These are phyloP conservation scores for Scedosporium minutisporum DNA, from an alignment of 2,329 filamentous ascomycete genomes.

Conservation along the genomic window DNA sequence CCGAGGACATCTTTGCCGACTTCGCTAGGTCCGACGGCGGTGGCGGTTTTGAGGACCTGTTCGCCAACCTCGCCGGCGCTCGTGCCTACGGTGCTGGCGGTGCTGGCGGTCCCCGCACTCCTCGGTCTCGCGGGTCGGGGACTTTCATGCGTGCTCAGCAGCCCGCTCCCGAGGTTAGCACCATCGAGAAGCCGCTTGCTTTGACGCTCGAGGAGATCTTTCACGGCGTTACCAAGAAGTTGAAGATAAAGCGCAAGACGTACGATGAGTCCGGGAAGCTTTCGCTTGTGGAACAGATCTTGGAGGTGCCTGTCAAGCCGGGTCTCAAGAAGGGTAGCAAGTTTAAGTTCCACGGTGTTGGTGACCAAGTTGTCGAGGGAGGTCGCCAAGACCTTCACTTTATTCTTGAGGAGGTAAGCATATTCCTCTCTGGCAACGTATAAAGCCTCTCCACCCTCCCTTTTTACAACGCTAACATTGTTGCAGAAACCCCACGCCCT, in stretches of 20 bases:
- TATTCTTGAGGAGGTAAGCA: slow-evolving; percentile 79
- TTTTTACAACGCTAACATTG: slow-evolving; percentile 26
- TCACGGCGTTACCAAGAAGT: slow-evolving; percentile 83
- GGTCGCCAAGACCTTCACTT: slow-evolving; percentile 94
- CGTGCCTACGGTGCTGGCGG: slow-evolving; percentile 11
- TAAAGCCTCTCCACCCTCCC: not conserved
- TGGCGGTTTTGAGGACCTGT: slow-evolving; percentile 24
- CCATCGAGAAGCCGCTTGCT: slow-evolving; percentile 74
- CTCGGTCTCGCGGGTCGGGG: slow-evolving; percentile 16
- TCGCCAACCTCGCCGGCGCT: slow-evolving; percentile 28
- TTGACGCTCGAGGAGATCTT: slow-evolving; percentile 83
- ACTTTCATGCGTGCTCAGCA: slow-evolving; percentile 30
- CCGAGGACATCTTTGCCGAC: slow-evolving; percentile 75
- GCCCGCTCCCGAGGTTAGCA: slow-evolving; percentile 65
- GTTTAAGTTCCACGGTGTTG: slow-evolving; percentile 97
- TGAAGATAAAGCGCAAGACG: slow-evolving; percentile 96
- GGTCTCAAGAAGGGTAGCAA: slow-evolving; percentile 95
- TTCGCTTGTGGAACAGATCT: slow-evolving; percentile 75
- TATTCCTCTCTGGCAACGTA: not conserved
- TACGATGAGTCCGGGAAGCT: slow-evolving; percentile 82
- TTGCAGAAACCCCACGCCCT: slow-evolving; percentile 73
- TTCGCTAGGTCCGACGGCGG: slow-evolving; percentile 51
- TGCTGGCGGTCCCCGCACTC: not conserved
- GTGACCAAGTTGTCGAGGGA: slow-evolving; percentile 83
- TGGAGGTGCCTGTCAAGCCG: slow-evolving; percentile 92